Evolutionary conservation across 495 filamentous ascomycete genomes (phyloP).

Genomic region (Daldinia bambusicola): DNA sequence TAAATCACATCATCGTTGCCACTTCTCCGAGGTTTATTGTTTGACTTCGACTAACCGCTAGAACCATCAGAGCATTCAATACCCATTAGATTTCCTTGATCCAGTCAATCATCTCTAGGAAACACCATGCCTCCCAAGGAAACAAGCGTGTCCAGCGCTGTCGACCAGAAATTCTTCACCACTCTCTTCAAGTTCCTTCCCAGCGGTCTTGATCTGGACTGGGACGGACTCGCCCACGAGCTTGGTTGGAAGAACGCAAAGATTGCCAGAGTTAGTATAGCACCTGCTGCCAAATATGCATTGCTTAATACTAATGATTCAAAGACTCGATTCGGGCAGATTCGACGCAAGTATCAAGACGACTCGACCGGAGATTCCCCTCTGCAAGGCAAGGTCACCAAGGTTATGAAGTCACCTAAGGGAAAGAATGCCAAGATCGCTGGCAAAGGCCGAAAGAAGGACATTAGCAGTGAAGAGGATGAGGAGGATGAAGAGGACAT

Average conservation of each 20-base stretch:
- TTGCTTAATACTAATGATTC: slow-evolving; percentile 9
- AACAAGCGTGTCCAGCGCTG: not conserved
- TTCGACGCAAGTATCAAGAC: slow-evolving; percentile 27
- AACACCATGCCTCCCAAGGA: slow-evolving; percentile 13
- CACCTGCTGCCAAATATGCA: no score
- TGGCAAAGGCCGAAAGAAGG: slow-evolving; percentile 9
- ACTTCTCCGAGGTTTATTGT: not conserved
- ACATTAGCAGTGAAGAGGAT: not conserved
- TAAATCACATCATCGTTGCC: not conserved
- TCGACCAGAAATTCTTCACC: slow-evolving; percentile 35
- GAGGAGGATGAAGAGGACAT: not conserved
- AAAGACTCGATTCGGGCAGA: slow-evolving; percentile 35
- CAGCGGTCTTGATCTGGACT: slow-evolving; percentile 25
- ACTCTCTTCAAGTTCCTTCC: slow-evolving; percentile 39
- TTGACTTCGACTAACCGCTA: not conserved
- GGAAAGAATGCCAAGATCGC: slow-evolving; percentile 20
- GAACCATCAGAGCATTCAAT: not conserved
- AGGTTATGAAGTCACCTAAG: slow-evolving; percentile 22
- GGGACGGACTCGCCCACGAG: slow-evolving; percentile 27
- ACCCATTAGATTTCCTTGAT: not conserved
- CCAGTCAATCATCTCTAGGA: not conserved
- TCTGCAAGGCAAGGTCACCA: not conserved
- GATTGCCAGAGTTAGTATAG: slow-evolving; percentile 38
- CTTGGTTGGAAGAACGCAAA: slow-evolving; percentile 24
- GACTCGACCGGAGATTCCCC: not conserved